Percentiles rank a stretch among this genome's conserved stretches.
Conservation (phyloP, 176 grass and related monocot genomes). For the Triticum dicoccoides region DNA sequence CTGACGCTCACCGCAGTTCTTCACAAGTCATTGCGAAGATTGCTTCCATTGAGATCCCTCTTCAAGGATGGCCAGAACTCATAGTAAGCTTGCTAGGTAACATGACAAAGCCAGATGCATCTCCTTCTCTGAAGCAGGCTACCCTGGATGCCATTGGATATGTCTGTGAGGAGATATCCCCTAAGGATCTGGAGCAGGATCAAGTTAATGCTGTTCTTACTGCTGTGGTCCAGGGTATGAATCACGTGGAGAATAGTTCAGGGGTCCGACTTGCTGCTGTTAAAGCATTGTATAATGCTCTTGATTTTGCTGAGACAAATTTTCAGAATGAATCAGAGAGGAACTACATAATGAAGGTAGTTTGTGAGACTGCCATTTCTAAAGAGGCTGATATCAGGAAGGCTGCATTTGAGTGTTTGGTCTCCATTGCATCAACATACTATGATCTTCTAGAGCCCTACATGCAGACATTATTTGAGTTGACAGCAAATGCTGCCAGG, state of each 20-base stretch:
- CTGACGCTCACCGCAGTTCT: slow-evolving; percentile 50
- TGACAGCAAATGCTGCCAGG: slow-evolving; percentile 61
- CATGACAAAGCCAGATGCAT: slow-evolving; percentile 52
- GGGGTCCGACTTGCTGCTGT: slow-evolving; percentile 61
- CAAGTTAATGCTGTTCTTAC: slow-evolving; percentile 71
- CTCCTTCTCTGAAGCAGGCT: slow-evolving; percentile 52
- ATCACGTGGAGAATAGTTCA: slow-evolving; percentile 44
- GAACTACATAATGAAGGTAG: slow-evolving; percentile 70
- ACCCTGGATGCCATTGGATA: slow-evolving; percentile 60
- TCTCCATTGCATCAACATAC: slow-evolving; percentile 60
- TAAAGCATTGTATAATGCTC: slow-evolving; percentile 61
- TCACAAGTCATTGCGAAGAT: slow-evolving; percentile 71
- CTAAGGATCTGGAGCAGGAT: slow-evolving; percentile 58
- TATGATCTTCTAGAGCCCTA: slow-evolving; percentile 57
- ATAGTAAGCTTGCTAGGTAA: slow-evolving; percentile 43
- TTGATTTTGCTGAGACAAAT: slow-evolving; percentile 72
- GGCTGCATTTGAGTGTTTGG: slow-evolving; percentile 62
- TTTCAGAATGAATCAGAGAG: slow-evolving; percentile 63
- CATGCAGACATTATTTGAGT: slow-evolving; percentile 56
- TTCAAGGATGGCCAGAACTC: slow-evolving; percentile 57
- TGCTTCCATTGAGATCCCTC: slow-evolving; percentile 60
- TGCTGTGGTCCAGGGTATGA: slow-evolving; percentile 74
- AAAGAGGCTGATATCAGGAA: slow-evolving; percentile 58
- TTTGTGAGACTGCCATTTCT: slow-evolving; percentile 58
- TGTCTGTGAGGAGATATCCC: slow-evolving; percentile 72